phyloP scores from a whole-genome alignment of 78 protist genomes.

The Goniomonas avonlea region DNA sequence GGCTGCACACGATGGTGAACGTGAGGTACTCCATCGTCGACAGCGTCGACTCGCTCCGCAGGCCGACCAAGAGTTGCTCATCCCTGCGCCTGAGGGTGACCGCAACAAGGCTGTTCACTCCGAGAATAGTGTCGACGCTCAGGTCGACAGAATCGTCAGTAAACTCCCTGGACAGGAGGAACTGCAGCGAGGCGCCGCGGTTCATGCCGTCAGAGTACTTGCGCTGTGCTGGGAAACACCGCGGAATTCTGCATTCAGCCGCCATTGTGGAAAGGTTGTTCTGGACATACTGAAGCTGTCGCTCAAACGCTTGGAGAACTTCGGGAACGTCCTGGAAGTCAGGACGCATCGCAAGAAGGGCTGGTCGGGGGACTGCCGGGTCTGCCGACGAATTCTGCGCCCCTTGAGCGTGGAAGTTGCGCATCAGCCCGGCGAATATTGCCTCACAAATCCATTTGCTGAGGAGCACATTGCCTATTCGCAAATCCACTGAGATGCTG shows the following conservation, averaged over 20 bases:
- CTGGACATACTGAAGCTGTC: background rate
- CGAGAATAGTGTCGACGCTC: background rate
- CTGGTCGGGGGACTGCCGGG: background rate
- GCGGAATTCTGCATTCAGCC: background rate
- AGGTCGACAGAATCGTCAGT: too few relatives aligned
- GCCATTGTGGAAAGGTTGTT: background rate
- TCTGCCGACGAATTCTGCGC: too few relatives aligned
- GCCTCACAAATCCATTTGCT: slow-evolving; percentile 21
- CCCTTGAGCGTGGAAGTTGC: slow-evolving; percentile 6
- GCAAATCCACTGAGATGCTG: slow-evolving; percentile 1
- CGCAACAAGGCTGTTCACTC: background rate
- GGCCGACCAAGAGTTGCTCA: background rate
- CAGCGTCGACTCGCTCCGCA: slow-evolving; percentile 5
- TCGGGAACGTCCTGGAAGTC: background rate
- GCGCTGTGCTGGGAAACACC: background rate
- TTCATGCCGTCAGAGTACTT: background rate
- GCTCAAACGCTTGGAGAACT: background rate
- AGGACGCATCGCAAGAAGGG: background rate
- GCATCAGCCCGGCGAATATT: background rate
- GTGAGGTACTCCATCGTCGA: slow-evolving; percentile 15
- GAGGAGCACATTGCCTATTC: background rate
- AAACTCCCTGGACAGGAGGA: too few relatives aligned
- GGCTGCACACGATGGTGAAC: too few relatives aligned
- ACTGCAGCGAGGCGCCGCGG: background rate
- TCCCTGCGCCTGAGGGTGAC: background rate